A percentile compares a stretch with the other conserved stretches of the same genome.
These are phyloP conservation scores for Colletotrichum cuscutae DNA, from an alignment of 2,329 filamentous ascomycete genomes.

Conservation along the genomic window DNA sequence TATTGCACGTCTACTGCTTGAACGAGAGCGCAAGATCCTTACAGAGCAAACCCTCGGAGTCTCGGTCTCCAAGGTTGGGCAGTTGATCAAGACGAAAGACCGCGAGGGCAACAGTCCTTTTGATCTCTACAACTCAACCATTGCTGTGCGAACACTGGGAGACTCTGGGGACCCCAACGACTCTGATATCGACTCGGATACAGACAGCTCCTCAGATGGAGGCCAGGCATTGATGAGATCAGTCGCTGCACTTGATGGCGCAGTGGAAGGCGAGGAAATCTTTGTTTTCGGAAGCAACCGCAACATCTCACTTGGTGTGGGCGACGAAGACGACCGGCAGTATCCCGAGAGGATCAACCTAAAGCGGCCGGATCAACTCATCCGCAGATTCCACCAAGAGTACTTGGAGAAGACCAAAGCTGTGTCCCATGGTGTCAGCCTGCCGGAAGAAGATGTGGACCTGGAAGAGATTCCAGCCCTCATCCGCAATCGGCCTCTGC, in stretches of 20 bases:
- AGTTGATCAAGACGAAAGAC: slow-evolving; percentile 94
- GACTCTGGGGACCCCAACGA: slow-evolving; percentile 49
- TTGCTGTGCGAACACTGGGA: slow-evolving; percentile 78
- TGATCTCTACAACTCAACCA: slow-evolving; percentile 90
- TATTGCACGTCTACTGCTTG: slow-evolving; percentile 83
- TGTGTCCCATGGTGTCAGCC: background rate
- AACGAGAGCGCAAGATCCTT: slow-evolving; percentile 76
- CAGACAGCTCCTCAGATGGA: slow-evolving; percentile 56
- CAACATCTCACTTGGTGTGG: slow-evolving; percentile 90
- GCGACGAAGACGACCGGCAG: slow-evolving; percentile 95
- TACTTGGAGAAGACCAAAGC: slow-evolving; percentile 62
- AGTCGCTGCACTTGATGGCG: slow-evolving; percentile 36
- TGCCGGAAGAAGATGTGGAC: slow-evolving; percentile 38
- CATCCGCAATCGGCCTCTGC: slow-evolving; percentile 76
- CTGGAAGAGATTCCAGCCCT: slow-evolving; percentile 74
- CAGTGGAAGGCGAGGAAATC: slow-evolving; percentile 77
- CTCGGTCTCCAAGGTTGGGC: slow-evolving; percentile 71
- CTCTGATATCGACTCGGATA: slow-evolving; percentile 64
- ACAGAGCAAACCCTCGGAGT: slow-evolving; percentile 68
- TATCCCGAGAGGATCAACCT: slow-evolving; percentile 87
- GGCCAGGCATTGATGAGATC: slow-evolving; percentile 29
- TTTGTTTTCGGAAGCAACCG: slow-evolving; percentile 98
- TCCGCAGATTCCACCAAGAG: slow-evolving; percentile 79
- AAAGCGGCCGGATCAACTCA: slow-evolving; percentile 79
- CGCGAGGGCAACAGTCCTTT: slow-evolving; percentile 94